These are phyloP conservation scores for Tetragonia tetragonoides DNA, from an alignment of 148 eudicot genomes.

Conservation along the genomic window DNA sequence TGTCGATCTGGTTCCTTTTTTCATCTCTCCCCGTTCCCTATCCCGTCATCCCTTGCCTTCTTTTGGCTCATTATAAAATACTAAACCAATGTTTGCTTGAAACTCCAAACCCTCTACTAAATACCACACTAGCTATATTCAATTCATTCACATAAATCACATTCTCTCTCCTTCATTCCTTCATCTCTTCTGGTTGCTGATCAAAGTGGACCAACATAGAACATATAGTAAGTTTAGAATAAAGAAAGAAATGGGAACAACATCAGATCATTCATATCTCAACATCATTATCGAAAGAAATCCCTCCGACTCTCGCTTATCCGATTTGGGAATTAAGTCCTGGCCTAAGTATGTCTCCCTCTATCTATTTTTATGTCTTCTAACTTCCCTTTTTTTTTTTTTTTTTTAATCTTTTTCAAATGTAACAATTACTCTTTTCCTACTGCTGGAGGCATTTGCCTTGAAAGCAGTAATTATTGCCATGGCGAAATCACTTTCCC, in stretches of 20 bases:
- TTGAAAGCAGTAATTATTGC: not conserved
- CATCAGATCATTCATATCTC: constrained; percentile 26
- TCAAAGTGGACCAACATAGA: too few species aligned
- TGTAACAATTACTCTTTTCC: too few species aligned
- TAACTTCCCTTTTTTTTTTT: not conserved
- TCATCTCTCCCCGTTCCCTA: not conserved
- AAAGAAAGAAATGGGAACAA: constrained; percentile 7
- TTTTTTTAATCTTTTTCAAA: not conserved
- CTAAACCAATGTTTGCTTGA: not conserved
- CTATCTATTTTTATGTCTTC: too few species aligned
- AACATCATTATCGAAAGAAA: constrained; percentile 39
- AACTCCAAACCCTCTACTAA: not conserved
- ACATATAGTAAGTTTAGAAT: not conserved
- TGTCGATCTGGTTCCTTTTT: not conserved
- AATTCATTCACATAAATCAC: not conserved
- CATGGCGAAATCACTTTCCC: too few species aligned
- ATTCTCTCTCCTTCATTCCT: not conserved
- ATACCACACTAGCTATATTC: too few species aligned
- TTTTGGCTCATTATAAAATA: constrained; percentile 16
- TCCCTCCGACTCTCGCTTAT: constrained; percentile 38
- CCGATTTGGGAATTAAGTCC: constrained; percentile 42
- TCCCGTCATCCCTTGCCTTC: not conserved
- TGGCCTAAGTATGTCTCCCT: constrained; percentile 44
- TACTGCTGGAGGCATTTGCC: not conserved
- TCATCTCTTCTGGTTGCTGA: not conserved